Base-by-base conservation (phyloP, 2,329 filamentous ascomycete genomes). In the Torrubiella hemipterigena region DNA sequence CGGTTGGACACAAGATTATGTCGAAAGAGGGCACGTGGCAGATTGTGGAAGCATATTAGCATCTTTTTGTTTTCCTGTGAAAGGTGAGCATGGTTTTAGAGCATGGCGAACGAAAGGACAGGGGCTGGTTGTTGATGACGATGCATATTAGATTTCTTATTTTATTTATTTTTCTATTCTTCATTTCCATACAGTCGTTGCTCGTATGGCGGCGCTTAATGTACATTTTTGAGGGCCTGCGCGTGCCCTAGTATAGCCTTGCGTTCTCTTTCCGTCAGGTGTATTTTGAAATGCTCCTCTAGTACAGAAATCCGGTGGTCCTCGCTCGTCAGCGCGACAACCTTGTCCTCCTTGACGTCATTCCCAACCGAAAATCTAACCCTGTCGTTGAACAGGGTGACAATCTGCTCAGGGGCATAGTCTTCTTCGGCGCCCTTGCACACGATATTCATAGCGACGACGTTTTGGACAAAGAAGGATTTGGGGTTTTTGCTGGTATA, bases 211-310 rank as follows among this genome's bases (percentile, higher is more conserved):
- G n/a, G n/a, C n/a, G n/a, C n/a, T n/a, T n/a, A n/a, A n/a, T n/a
- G n/a, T n/a, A n/a, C n/a, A n/a, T n/a, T n/a, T n/a, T n/a, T n/a
- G n/a, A 36, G 15, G n/a, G 34, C 37, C 21, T 48, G 33, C 29
- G 44, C 45, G 3, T 37, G 54, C 5, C 65, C 65, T 11, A 41
- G 49, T 35, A 76, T 74, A 1, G 60, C 67, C 22, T 45, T 50
- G 28, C 54, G 54, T 41, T 76, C 69, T 33, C 54, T 49, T 7
- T 54, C 48, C 1, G 43, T 56, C 19, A 77, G 46, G 21, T 52
- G 45, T 29, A 77, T 59, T 7, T 48, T 53, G 41, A 74, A 75
- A 41, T 61, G 63, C 39, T 57, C 57, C 25, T 56, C 54, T 39
- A 76, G 44, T 9, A 61, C 67, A 27, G 43, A 37, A 14, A 71